Conservation (phyloP, 1,284 basidiomycete species). For the Pseudozyma tsukubaensis region DNA sequence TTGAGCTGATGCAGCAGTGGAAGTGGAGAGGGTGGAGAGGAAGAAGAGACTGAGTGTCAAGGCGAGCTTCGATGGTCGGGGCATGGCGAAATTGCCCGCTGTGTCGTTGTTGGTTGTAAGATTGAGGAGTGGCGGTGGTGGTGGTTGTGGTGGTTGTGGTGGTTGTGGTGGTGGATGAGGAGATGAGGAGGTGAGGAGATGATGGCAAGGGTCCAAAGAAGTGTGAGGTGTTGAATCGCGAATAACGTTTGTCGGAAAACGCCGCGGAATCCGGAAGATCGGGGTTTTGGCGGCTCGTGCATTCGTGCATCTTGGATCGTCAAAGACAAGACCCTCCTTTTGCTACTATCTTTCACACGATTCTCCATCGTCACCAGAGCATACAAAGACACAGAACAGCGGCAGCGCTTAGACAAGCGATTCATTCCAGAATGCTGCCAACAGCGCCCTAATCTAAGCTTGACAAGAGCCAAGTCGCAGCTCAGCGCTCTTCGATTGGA, state of each 20-base stretch:
- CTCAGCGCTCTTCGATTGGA: background rate
- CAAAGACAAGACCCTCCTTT: too few species aligned
- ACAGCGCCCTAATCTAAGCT: too few species aligned
- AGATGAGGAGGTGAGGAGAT: background rate
- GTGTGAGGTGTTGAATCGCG: background rate
- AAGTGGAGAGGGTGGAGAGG: constrained; percentile 16
- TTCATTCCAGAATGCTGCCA: too few species aligned
- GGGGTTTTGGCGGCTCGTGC: background rate
- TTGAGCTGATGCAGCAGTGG: background rate
- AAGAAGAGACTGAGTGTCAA: constrained; percentile 34
- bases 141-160: too few species aligned
- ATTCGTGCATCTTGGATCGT: too few species aligned
- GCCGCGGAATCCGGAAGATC: background rate
- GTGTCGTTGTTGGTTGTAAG: background rate
- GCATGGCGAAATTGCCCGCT: background rate
- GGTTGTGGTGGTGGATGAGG: too few species aligned
- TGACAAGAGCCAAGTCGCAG: too few species aligned
- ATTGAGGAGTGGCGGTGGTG: constrained; percentile 11
- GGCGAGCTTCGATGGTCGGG: constrained; percentile 17
- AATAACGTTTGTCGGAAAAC: background rate
- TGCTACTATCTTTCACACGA: too few species aligned
- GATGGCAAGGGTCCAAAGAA: background rate
- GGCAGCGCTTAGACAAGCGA: too few species aligned
- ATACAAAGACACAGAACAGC: too few species aligned
- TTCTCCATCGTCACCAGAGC: too few species aligned